Percentiles rank a stretch among this genome's conserved stretches.
Conservation (phyloP, 75 land plant genomes). For the Ceratopteris richardii region DNA sequence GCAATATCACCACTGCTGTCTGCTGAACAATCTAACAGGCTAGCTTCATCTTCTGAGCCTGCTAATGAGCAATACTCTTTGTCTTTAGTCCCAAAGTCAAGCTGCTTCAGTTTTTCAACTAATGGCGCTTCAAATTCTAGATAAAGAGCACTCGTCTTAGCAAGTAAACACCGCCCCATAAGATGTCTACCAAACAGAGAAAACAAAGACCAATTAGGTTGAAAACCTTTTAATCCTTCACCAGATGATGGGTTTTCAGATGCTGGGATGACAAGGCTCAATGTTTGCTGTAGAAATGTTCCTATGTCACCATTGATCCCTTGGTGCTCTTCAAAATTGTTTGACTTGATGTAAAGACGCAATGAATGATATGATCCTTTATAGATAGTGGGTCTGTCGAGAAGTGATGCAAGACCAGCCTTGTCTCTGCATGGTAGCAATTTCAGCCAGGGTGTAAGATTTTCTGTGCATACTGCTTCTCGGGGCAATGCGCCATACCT, state of each 20-base stretch:
- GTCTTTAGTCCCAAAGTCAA: neutral
- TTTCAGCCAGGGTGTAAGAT: conserved; percentile 97
- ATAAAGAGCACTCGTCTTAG: conserved; percentile 68
- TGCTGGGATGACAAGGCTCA: conserved; percentile 75
- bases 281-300: conserved; percentile 61
- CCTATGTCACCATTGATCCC: conserved; percentile 18
- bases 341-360: conserved; percentile 45
- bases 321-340: conserved; percentile 21
- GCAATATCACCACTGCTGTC: neutral
- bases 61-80: neutral
- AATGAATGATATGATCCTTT: conserved; percentile 81
- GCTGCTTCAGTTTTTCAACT: conserved; percentile 29
- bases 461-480: conserved; percentile 99
- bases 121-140: conserved; percentile 65
- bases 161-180: conserved; percentile 59
- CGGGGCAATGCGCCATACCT: conserved; percentile 93
- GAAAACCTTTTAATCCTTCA: conserved; percentile 10
- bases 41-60: neutral
- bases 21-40: neutral
- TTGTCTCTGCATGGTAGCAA: conserved; percentile 93
- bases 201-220: conserved; percentile 79
- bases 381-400: conserved; percentile 92
- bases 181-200: conserved; percentile 61
- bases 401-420: conserved; percentile 71
- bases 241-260: conserved; percentile 2